These are phyloP conservation scores for Yamadazyma friedrichii DNA, from an alignment of 1,139 yeast genomes.

Conservation along the genomic window DNA sequence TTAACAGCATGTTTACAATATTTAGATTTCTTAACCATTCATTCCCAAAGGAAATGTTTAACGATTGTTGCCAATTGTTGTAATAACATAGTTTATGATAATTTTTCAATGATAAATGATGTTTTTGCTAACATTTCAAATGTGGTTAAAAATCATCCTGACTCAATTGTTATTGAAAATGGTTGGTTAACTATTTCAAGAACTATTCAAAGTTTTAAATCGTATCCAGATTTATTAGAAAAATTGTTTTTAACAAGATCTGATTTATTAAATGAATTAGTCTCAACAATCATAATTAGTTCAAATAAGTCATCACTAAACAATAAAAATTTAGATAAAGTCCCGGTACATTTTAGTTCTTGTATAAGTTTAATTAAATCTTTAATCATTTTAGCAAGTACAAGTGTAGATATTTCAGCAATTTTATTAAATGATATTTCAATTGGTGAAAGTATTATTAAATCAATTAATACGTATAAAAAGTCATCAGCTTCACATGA, in stretches of 20 bases:
- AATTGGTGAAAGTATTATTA: slow-evolving; percentile 42
- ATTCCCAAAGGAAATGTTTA: slow-evolving; percentile 84
- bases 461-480: slow-evolving; percentile 43
- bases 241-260: slow-evolving; percentile 37
- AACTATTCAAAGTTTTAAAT: slow-evolving; percentile 53
- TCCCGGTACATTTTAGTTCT: slow-evolving; percentile 28
- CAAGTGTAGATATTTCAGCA: slow-evolving; percentile 41
- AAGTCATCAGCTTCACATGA: slow-evolving; percentile 9
- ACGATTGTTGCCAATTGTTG: slow-evolving; percentile 78
- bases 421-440: slow-evolving; percentile 38
- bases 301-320: slow-evolving; percentile 24
- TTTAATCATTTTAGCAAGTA: slow-evolving; percentile 34
- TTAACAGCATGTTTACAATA: slow-evolving; percentile 67
- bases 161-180: slow-evolving; percentile 62
- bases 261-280: slow-evolving; percentile 26
- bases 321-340: slow-evolving; percentile 16
- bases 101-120: slow-evolving; percentile 50
- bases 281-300: slow-evolving; percentile 27
- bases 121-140: slow-evolving; percentile 63
- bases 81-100: slow-evolving; percentile 41
- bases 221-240: slow-evolving; percentile 45
- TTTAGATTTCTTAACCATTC: slow-evolving; percentile 84
- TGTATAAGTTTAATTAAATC: slow-evolving; percentile 44
- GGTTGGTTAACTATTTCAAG: slow-evolving; percentile 69
- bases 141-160: slow-evolving; percentile 59